Base-by-base conservation (phyloP, 805 yeast genomes). In the Nakazawaea siamensis region DNA sequence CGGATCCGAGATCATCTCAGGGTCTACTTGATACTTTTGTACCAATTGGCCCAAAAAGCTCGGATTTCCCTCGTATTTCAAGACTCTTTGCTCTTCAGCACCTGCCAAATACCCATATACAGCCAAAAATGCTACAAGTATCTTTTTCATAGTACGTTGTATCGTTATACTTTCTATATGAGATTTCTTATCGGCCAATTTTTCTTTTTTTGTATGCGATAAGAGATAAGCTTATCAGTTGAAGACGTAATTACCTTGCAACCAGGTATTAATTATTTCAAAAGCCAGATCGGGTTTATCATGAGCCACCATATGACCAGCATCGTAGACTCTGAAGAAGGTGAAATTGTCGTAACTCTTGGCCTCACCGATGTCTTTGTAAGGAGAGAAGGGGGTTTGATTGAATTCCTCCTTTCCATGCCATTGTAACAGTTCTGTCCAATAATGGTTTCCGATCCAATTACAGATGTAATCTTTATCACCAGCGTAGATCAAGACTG, bases 291-390 rank as follows among this genome's bases (percentile, higher is more conserved):
- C 76, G 13, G 95, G 94, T 63, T 82, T 88, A 60, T 88, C 87
- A 50, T 63, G 80, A n/a, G 97, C 96, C 42, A 86, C 95, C 96
- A 88, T 87, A 62, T 88, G 97, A 18, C 97, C 97, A 35, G 94
- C 97, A 43, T 76, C 90, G 49, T 67, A 88, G 9, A 88, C 74
- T 55, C 95, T 73, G 56, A 85, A 66, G 64, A 80, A 90, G 4
- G 95, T 82, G 46, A 88, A 76, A 40, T 72, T 67, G 32, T 76
- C 77, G 45, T 66, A 70, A 51, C 50, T 54, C 47, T 65, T 60
- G 25, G 58, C 58, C 29, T 56, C 54, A 20, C 70, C 70, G 3
- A 27, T 33, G 4, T 56, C 57, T 21, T 46, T 48, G 3, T 17
- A 15, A 7, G 40, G 36, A 50, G 62, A 44, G 8, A 32, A 24